A percentile compares a stretch with the other conserved stretches of the same genome.
Evolutionary conservation across 1,284 basidiomycete genomes (phyloP).

Genomic region (Pterulicium gracile): DNA sequence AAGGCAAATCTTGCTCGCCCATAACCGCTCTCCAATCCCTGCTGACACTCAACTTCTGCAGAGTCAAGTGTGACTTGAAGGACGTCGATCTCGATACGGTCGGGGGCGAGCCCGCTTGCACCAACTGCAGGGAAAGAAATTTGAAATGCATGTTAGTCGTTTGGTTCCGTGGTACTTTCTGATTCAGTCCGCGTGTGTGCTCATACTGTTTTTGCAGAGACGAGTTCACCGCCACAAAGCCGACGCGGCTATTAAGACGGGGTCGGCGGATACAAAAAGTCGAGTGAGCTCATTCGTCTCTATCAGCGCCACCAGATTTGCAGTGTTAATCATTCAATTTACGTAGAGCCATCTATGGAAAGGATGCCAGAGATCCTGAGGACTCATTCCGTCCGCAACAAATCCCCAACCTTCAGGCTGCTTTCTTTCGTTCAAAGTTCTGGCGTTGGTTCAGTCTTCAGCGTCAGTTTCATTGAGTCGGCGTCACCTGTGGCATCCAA

Average conservation of each 20-base stretch:
- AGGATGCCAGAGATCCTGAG: conserved; percentile 30
- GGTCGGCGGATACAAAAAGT: conserved; percentile 81
- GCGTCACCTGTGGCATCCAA: conserved; percentile 13
- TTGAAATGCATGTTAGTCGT: conserved; percentile 64
- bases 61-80: conserved; percentile 75
- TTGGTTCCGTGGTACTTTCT: background rate
- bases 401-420: conserved; percentile 61
- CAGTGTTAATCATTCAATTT: conserved; percentile 4
- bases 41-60: conserved; percentile 18
- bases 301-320: conserved; percentile 7
- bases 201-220: conserved; percentile 39
- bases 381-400: conserved; percentile 27
- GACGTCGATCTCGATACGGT: conserved; percentile 43
- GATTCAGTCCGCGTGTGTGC: conserved; percentile 27
- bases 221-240: conserved; percentile 80
- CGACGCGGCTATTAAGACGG: conserved; percentile 73
- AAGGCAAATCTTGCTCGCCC: conserved; percentile 32
- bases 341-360: conserved; percentile 51
- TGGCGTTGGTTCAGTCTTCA: conserved; percentile 76
- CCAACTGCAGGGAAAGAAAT: conserved; percentile 78
- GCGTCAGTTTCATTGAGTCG: conserved; percentile 39
- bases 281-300: conserved; percentile 34
- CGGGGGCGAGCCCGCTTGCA: conserved; percentile 54
- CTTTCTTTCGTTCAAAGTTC: conserved; percentile 77
- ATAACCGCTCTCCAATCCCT: conserved; percentile 4